Evolutionary conservation across 1,284 basidiomycete genomes (phyloP), one percentile per base, ranked within the genome.

Genomic region (Pseudozyma tsukubaensis): DNA sequence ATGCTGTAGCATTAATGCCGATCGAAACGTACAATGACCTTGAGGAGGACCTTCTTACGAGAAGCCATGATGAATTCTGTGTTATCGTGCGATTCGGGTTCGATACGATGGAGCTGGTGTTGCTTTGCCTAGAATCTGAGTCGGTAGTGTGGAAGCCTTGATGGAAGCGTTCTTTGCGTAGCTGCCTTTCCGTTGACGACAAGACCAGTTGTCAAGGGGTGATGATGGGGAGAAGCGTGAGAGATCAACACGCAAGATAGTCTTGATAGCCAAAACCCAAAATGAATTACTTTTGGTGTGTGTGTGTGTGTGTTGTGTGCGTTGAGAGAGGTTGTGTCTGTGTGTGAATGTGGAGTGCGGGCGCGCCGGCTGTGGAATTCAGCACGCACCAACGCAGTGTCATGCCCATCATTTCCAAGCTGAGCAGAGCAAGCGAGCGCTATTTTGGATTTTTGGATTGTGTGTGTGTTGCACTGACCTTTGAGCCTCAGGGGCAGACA

Each of bases 1-100:
- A 45, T 34, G 56, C 53, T 24, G 16, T 24, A 19, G 37, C 19
- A 14, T 12, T 9, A 29, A 16, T 19, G 14, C 7, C 14, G 12
- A 19, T 16, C 4, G 11, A 45, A 40, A 81, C 79, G 58, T 60
- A 82, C 77, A 66, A 83, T 83, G 69, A 81, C 81, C 91, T 99
- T 99, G 86, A 99, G 91, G 61, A 99, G 89, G 81, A 97, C 95
- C 85, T 89, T 89, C 83, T 88, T 88, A 48, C 88, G 82, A 8
- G 87, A 86, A n/a, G 88, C 86, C 88, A 89, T 89, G 54, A 32
- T 68, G 18, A 18, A 34, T 12, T 32, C 19, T 16, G n/a, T 35
- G 36, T 12, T 32, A 21, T 12, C 16, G 44, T 50, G 50, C 36
- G 51, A 39, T 43, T 16, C 16, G 24, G 6, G 24, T 29, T 21